A percentile compares a stretch with the other conserved stretches of the same genome.
Evolutionary conservation across 371 early-diverging fungal species (phyloP).

Genomic region (Funneliformis caledonium): DNA sequence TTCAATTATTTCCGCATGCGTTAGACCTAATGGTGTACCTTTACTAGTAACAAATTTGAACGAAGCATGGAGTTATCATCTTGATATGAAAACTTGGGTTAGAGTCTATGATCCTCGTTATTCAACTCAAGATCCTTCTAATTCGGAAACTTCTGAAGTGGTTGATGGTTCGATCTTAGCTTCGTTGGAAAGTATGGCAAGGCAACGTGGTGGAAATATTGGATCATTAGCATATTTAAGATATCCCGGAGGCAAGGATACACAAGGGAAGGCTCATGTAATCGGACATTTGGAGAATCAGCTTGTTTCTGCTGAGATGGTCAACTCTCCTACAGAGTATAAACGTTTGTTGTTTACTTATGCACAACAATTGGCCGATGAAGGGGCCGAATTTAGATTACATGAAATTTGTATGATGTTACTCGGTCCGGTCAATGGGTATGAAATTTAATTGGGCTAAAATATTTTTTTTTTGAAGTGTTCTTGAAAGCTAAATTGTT

Average conservation of each 20-base stretch:
- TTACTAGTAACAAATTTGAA: conserved; percentile 67
- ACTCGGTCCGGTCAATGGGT: conserved; percentile 64
- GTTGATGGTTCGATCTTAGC: conserved; percentile 32
- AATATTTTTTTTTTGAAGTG: not conserved
- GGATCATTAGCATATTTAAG: conserved; percentile 41
- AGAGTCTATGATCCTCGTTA: conserved; percentile 70
- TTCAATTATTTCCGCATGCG: conserved; percentile 62
- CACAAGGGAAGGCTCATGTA: not conserved
- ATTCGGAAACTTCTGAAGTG: not conserved
- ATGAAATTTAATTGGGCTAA: not conserved
- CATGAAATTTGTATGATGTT: conserved; percentile 77
- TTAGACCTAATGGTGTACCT: conserved; percentile 71
- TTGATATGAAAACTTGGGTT: conserved; percentile 73
- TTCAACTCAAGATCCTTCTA: conserved; percentile 6
- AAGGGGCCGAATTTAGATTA: conserved; percentile 62
- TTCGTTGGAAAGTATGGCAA: conserved; percentile 44
- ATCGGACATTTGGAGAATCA: conserved; percentile 55
- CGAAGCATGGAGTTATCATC: conserved; percentile 76
- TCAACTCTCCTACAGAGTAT: conserved; percentile 69
- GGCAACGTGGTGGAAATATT: conserved; percentile 45
- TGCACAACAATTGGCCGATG: conserved; percentile 71
- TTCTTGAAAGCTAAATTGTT: not conserved
- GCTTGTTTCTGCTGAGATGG: conserved; percentile 62
- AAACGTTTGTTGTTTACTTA: conserved; percentile 68
- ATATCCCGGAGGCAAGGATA: conserved; percentile 43